Conservation (phyloP, 371 early-diverging fungal species). For the Zopfochytrium polystomum region DNA sequence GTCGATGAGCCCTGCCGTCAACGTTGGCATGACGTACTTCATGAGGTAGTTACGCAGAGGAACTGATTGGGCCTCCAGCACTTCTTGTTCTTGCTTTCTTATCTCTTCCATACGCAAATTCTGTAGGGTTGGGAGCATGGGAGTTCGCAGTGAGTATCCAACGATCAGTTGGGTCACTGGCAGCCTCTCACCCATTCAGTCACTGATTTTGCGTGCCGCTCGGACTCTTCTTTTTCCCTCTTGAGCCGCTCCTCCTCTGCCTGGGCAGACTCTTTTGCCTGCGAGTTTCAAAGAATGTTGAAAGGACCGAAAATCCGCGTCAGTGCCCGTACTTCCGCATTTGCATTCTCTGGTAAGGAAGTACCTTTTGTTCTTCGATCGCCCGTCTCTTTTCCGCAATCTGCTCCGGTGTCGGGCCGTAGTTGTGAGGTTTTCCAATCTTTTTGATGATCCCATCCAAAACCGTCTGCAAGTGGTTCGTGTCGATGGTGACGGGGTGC, state of each 20-base stretch:
- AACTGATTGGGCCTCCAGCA: conserved; percentile 54
- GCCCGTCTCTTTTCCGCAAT: conserved; percentile 40
- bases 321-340: background rate
- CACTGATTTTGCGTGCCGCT: conserved; percentile 45
- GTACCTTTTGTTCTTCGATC: conserved; percentile 41
- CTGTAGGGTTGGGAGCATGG: conserved; percentile 19
- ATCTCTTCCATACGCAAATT: conserved; percentile 50
- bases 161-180: conserved; percentile 3
- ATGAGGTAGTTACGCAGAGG: conserved; percentile 56
- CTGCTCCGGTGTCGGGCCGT: conserved; percentile 53
- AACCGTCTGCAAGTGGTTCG: conserved; percentile 25
- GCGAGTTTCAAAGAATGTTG: background rate
- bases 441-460: conserved; percentile 36
- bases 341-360: background rate
- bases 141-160: background rate
- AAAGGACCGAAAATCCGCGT: background rate
- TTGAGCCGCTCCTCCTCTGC: conserved; percentile 43
- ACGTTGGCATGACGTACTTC: conserved; percentile 56
- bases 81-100: conserved; percentile 54
- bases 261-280: conserved; percentile 33
- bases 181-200: conserved; percentile 49
- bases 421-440: conserved; percentile 52
- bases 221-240: conserved; percentile 49
- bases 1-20: conserved; percentile 53
- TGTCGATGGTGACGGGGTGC: conserved; percentile 29